phyloP scores from a whole-genome alignment of 2,329 filamentous ascomycete genomes.

The Geosmithia putterillii region DNA sequence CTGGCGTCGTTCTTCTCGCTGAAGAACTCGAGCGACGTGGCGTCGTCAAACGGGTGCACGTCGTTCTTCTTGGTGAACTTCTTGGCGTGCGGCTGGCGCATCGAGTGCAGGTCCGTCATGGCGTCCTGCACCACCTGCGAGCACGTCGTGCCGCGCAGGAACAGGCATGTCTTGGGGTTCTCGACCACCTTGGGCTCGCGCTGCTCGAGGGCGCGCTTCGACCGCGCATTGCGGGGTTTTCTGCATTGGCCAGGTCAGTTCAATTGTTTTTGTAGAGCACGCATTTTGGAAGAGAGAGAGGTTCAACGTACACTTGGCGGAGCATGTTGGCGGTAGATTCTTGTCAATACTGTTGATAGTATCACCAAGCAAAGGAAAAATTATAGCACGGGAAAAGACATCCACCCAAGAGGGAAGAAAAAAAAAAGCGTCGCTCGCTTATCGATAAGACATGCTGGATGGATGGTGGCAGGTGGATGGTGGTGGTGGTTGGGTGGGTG shows the following conservation, averaged over 20 bases:
- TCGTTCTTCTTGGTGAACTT: conserved; percentile 97
- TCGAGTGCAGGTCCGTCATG: conserved; percentile 69
- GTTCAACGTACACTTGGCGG: conserved; percentile 30
- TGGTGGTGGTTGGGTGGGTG: no score
- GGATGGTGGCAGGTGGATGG: no score
- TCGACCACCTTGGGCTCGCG: conserved; percentile 81
- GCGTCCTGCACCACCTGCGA: conserved; percentile 75
- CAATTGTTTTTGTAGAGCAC: neutral
- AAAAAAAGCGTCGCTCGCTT: conserved; percentile 4
- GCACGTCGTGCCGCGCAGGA: conserved; percentile 78
- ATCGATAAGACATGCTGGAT: no score
- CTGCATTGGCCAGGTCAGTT: no score
- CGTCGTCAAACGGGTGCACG: conserved; percentile 88
- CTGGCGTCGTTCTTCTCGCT: conserved; percentile 90
- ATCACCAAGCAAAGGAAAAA: conserved; percentile 1
- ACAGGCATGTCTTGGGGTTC: conserved; percentile 80
- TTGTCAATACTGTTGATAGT: neutral
- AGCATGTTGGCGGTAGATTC: conserved; percentile 22
- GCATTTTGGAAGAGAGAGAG: neutral
- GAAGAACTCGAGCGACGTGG: conserved; percentile 85
- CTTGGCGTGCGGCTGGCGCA: conserved; percentile 75
- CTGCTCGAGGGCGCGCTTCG: conserved; percentile 88
- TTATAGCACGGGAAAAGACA: neutral
- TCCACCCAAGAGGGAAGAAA: no score
- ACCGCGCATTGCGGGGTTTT: conserved; percentile 64